Evolutionary conservation across 345 rosid genomes (phyloP).

Genomic region (Eucalyptus curtisii): DNA sequence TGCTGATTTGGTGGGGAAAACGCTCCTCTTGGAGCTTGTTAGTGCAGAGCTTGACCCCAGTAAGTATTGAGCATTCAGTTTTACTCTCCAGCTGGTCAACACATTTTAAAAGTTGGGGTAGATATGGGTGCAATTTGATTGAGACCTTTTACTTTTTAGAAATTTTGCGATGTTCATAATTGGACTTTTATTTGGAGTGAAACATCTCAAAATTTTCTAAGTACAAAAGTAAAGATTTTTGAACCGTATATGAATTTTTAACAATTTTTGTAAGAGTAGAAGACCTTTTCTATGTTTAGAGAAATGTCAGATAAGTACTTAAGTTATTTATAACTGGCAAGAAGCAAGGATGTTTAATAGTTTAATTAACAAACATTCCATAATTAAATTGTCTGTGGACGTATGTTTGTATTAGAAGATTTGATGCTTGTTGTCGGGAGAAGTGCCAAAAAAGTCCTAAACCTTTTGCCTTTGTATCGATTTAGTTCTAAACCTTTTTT

Average conservation of each 20-base stretch:
- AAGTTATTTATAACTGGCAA: background rate
- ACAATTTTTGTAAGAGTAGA: background rate
- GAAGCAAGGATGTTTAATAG: background rate
- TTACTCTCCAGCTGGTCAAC: background rate
- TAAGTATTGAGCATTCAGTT: slow-evolving; percentile 5
- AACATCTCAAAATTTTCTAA: background rate
- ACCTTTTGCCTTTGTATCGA: no score
- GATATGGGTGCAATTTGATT: background rate
- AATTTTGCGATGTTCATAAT: background rate
- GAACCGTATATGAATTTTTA: background rate
- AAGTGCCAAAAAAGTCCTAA: no score
- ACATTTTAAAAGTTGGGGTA: background rate
- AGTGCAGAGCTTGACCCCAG: slow-evolving; percentile 40
- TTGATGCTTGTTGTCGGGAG: background rate
- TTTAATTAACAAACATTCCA: background rate
- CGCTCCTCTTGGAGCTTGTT: slow-evolving; percentile 45
- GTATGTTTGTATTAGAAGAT: background rate
- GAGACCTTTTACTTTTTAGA: background rate
- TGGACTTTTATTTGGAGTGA: background rate
- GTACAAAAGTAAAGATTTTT: background rate
- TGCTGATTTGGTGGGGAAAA: slow-evolving; percentile 32
- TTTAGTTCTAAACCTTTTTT: no score
- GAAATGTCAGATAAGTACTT: background rate
- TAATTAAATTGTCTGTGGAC: background rate
- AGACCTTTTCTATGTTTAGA: background rate